Base-by-base conservation (phyloP, 805 yeast genomes). In the Scheffersomyces spartinae region DNA sequence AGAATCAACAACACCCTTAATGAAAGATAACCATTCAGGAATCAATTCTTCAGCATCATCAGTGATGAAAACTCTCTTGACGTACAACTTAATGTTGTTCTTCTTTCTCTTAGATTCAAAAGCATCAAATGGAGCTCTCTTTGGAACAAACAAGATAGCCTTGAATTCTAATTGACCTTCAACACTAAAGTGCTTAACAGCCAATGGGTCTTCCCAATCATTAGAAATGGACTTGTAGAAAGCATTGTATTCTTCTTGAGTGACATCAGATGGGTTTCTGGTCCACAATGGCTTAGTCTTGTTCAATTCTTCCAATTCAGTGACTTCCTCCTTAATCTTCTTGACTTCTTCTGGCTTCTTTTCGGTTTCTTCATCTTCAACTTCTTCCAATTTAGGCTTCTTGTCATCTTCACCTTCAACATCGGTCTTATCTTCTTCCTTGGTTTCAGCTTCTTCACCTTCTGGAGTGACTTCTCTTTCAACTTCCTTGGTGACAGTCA, bases 151-250 rank as follows among this genome's bases (percentile, higher is more conserved):
- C 49, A 91, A 70, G 53, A 91, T 91, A 39, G 98, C 97, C 70
- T 79, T 86, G 77, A 91, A 91, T 71, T 91, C 99, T 50, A 91
- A 75, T 72, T 91, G 98, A 73, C 99, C 99, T 71, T 91, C 99
- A 52, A 91, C 99, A 26, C 95, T 83, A 74, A 91, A 91, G 69
- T 91, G 99, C 75, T 91, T 91, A 44, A 91, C 97, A 43, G 96
- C 96, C 57, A 91, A 75, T 65, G 95, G 99, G 59, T 91, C 98
- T 71, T 91, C 98, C 98, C 98, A 91, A 66, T 91, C 99, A 66
- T 91, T 91, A 30, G 98, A 86, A 53, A 91, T 91, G 26, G 97
- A 85, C 72, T 91, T 91, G 82, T 91, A 91, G 81, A 91, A 91
- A 33, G 97, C 93, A 51, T 91, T 88, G 74, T 91, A 91, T 68